A percentile compares a stretch with the other conserved stretches of the same genome.
These are phyloP conservation scores for Penicillium sp. DNA, from an alignment of 2,329 filamentous ascomycete species.

Conservation along the genomic window DNA sequence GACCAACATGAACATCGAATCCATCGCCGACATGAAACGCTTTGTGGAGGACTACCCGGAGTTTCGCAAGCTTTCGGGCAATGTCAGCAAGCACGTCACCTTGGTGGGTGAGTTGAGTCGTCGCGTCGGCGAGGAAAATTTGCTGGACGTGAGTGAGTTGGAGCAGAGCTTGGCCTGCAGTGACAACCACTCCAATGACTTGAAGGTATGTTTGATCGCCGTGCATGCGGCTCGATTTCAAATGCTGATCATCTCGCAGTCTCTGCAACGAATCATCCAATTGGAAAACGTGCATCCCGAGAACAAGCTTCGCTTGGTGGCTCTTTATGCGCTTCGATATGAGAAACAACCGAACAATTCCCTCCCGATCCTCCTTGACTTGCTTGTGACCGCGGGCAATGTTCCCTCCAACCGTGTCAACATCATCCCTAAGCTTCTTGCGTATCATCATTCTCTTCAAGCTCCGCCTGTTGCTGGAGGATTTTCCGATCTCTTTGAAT, in stretches of 20 bases:
- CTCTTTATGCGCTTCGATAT: slow-evolving; percentile 92
- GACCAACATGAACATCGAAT: slow-evolving; percentile 90
- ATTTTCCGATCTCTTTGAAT: slow-evolving; percentile 87
- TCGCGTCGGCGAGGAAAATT: slow-evolving; percentile 73
- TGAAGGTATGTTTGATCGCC: slow-evolving; percentile 59
- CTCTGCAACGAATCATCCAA: slow-evolving; percentile 78
- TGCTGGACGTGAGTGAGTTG: slow-evolving; percentile 94
- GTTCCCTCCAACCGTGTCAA: slow-evolving; percentile 70
- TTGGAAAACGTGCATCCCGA: slow-evolving; percentile 68
- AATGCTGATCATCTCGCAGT: slow-evolving; percentile 44
- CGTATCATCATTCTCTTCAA: slow-evolving; percentile 82
- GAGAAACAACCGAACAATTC: slow-evolving; percentile 79
- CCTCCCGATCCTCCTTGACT: slow-evolving; percentile 75
- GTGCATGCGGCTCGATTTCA: not conserved
- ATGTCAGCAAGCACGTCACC: slow-evolving; percentile 97
- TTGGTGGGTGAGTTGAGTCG: slow-evolving; percentile 89
- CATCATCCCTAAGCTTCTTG: slow-evolving; percentile 72
- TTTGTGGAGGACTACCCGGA: slow-evolving; percentile 99
- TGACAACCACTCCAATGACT: slow-evolving; percentile 83
- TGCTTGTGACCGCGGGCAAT: slow-evolving; percentile 76
- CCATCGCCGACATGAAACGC: slow-evolving; percentile 96
- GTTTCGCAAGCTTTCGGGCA: slow-evolving; percentile 92
- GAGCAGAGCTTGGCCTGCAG: slow-evolving; percentile 96
- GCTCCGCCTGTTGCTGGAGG: slow-evolving; percentile 67
- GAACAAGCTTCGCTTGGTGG: slow-evolving; percentile 82